These are phyloP conservation scores for Panaeolus papilionaceus DNA, from an alignment of 768 basidiomycete genomes.

Conservation along the genomic window DNA sequence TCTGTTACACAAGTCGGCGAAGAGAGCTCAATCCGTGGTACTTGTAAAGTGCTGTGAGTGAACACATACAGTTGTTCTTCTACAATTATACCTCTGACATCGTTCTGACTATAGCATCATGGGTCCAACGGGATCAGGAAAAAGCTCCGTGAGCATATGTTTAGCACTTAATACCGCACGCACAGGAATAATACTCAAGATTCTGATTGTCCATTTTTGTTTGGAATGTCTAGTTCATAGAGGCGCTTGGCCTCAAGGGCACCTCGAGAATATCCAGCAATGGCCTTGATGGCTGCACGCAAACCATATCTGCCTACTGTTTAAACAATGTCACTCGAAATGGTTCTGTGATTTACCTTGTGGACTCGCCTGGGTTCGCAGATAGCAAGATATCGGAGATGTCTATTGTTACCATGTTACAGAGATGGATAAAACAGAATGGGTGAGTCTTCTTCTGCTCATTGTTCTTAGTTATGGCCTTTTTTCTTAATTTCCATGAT, in stretches of 20 bases:
- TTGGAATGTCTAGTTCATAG: neutral
- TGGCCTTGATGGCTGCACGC: neutral
- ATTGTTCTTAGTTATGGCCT: too few relatives aligned
- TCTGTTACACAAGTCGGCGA: too few relatives aligned
- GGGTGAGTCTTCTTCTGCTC: neutral
- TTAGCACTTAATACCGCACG: too few relatives aligned
- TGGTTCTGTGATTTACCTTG: neutral
- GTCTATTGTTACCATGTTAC: neutral
- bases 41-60: too few relatives aligned
- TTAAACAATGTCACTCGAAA: neutral
- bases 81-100: too few relatives aligned
- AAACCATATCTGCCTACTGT: neutral
- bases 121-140: constrained; percentile 3
- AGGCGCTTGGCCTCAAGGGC: neutral
- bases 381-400: neutral
- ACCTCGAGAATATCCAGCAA: neutral
- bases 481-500: too few relatives aligned
- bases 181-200: too few relatives aligned
- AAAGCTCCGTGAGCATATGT: neutral
- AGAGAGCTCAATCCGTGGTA: too few relatives aligned
- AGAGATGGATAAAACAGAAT: neutral
- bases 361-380: neutral
- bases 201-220: too few relatives aligned
- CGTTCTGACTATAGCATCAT: neutral
- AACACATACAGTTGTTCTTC: too few relatives aligned